Evolutionary conservation across 192 early-diverging fungal genomes (phyloP).

Genomic region (Phycomyces nitens): DNA sequence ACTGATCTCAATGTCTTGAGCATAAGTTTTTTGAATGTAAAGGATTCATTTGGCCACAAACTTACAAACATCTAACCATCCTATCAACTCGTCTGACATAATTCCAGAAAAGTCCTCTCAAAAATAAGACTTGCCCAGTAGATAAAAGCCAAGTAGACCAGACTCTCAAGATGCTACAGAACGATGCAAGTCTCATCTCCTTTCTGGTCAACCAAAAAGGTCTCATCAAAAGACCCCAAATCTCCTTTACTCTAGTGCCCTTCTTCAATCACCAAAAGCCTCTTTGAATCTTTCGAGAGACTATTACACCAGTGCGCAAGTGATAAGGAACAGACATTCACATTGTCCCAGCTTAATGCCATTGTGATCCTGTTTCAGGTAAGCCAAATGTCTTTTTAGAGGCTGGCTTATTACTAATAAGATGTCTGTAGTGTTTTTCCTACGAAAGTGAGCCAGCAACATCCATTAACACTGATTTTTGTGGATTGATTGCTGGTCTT

Average conservation of each 20-base stretch:
- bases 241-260: background rate
- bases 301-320: background rate
- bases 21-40: conserved; percentile 15
- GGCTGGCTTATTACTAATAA: background rate
- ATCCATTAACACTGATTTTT: background rate
- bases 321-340: conserved; percentile 2
- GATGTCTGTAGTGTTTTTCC: background rate
- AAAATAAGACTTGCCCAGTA: background rate
- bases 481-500: conserved; percentile 7
- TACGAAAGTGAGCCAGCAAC: background rate
- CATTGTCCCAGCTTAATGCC: background rate
- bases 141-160: conserved; percentile 9
- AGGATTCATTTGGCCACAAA: background rate
- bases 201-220: background rate
- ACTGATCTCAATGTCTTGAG: background rate
- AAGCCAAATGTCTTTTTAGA: background rate
- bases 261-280: background rate
- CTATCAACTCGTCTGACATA: background rate
- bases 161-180: conserved; percentile 4
- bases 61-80: background rate
- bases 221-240: background rate
- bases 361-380: conserved; percentile 19
- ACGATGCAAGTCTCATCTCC: background rate
- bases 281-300: background rate
- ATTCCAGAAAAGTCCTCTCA: background rate